phyloP scores from a whole-genome alignment of 164 flowering plant species.

The Saururus chinensis region DNA sequence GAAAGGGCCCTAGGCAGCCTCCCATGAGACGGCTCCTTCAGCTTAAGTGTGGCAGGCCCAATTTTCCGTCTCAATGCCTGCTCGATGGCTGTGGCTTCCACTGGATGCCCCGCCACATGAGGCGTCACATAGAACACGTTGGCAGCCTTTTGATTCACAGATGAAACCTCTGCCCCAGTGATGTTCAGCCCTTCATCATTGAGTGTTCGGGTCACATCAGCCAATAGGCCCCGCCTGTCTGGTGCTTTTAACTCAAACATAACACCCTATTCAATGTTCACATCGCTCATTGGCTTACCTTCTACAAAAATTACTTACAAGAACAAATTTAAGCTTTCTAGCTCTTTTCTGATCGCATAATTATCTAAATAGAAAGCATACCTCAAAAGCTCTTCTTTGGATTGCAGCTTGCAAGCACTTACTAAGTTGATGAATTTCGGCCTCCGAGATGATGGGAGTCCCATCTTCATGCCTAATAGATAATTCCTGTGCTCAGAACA shows the following conservation, averaged over 20 bases:
- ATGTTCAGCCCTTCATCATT: slow-evolving; percentile 84
- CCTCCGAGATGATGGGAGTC: slow-evolving; percentile 66
- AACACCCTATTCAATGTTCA: slow-evolving; percentile 11
- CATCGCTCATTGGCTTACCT: not conserved
- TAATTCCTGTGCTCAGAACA: slow-evolving; percentile 43
- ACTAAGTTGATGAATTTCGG: slow-evolving; percentile 36
- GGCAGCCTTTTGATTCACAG: slow-evolving; percentile 35
- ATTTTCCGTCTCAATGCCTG: slow-evolving; percentile 41
- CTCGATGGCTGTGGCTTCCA: slow-evolving; percentile 54
- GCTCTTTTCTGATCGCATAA: too few relatives aligned
- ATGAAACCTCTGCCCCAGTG: slow-evolving; percentile 79
- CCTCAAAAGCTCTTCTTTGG: slow-evolving; percentile 77
- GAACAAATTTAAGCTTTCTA: too few relatives aligned
- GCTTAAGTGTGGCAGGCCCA: slow-evolving; percentile 47
- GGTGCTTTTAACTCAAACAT: slow-evolving; percentile 17
- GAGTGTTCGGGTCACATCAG: slow-evolving; percentile 82
- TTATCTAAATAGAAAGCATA: too few relatives aligned
- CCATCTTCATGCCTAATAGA: slow-evolving; percentile 85
- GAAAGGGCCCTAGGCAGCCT: too few relatives aligned
- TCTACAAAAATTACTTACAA: too few relatives aligned
- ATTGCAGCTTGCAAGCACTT: slow-evolving; percentile 73
- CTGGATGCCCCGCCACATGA: slow-evolving; percentile 46
- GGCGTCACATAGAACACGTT: slow-evolving; percentile 62
- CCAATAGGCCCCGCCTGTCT: slow-evolving; percentile 60
- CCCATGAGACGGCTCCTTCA: slow-evolving; percentile 22